phyloP scores from a whole-genome alignment of 2,329 filamentous ascomycete species.

The Emergomyces pasteurianus region DNA sequence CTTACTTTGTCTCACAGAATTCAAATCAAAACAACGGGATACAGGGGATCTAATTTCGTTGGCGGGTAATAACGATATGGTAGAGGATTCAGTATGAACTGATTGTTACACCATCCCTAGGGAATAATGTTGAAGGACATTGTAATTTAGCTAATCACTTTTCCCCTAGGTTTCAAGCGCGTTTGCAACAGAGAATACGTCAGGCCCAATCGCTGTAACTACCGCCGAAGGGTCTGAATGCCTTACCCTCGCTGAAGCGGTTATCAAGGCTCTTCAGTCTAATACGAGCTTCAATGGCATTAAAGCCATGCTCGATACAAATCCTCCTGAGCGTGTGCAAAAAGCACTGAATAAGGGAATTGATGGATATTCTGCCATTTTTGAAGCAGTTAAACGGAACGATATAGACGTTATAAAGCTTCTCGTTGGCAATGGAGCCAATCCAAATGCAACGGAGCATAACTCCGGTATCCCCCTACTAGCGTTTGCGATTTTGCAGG shows the following conservation, averaged over 20 bases:
- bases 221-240: not conserved
- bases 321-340: not conserved
- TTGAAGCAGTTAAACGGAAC: constrained; percentile 5
- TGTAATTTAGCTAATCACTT: not conserved
- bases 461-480: constrained; percentile 6
- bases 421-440: constrained; percentile 8
- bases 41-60: not conserved
- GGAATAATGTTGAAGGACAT: not conserved
- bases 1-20: not conserved
- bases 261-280: constrained; percentile 5
- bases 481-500: constrained; percentile 7
- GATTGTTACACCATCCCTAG: not conserved
- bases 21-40: not conserved
- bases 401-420: constrained; percentile 6
- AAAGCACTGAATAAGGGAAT: constrained; percentile 1
- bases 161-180: not conserved
- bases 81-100: not conserved
- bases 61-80: not conserved
- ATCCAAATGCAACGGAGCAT: constrained; percentile 7
- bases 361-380: constrained; percentile 5
- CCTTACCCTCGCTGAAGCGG: not conserved
- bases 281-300: constrained; percentile 2
- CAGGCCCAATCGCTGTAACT: not conserved
- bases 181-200: not conserved
- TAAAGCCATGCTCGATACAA: constrained; percentile 1